Conservation (phyloP, 805 yeast species). For the Candida endomychidarum region DNA sequence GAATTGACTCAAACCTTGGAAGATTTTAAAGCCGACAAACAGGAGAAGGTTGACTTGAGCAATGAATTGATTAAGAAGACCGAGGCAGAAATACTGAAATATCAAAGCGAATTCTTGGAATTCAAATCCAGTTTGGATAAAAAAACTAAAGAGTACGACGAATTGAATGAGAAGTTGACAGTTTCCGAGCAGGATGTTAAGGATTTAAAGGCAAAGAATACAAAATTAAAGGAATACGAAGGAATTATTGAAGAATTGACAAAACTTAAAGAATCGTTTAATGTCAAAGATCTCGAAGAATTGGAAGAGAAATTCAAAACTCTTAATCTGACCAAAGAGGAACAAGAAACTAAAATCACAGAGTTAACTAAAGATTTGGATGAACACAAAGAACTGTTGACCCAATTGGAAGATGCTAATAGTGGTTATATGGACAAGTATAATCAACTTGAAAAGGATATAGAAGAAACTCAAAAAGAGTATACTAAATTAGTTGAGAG, state of each 20-base stretch:
- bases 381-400: background rate
- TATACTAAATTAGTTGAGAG: background rate
- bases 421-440: conserved; percentile 2
- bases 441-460: background rate
- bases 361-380: background rate
- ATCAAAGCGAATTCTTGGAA: conserved; percentile 6
- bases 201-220: background rate
- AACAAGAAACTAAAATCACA: background rate
- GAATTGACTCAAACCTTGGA: conserved; percentile 6
- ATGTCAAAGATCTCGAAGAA: conserved; percentile 2
- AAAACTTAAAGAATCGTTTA: background rate
- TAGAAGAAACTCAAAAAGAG: conserved; percentile 4
- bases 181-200: conserved; percentile 2
- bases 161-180: conserved; percentile 1
- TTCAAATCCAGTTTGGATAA: conserved; percentile 1
- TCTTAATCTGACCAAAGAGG: background rate
- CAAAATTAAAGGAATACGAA: conserved; percentile 1
- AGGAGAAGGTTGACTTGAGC: background rate
- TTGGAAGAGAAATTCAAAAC: background rate
- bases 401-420: background rate
- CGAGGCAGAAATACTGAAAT: conserved; percentile 1
- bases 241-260: background rate
- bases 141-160: conserved; percentile 3
- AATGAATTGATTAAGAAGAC: conserved; percentile 7
- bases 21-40: conserved; percentile 9